phyloP scores from a whole-genome alignment of 1,139 yeast genomes.

The Neolecta irregularis region DNA sequence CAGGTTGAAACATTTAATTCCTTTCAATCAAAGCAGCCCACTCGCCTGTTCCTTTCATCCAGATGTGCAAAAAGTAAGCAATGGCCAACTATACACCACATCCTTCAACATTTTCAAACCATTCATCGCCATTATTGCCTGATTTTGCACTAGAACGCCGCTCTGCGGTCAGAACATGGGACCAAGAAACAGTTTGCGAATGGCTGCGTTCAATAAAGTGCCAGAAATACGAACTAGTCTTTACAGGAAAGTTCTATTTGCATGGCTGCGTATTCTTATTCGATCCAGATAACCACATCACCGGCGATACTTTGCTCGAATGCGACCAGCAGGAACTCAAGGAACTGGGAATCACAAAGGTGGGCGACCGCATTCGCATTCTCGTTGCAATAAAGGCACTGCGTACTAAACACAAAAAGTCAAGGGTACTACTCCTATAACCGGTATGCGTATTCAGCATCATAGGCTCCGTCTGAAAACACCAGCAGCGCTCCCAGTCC shows the following conservation, averaged over 20 bases:
- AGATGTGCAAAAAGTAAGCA: no score
- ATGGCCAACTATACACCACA: no score
- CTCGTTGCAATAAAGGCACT: constrained; percentile 34
- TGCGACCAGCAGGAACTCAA: constrained; percentile 53
- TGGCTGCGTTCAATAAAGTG: constrained; percentile 2
- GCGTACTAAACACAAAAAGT: no score
- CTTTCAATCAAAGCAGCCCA: no score
- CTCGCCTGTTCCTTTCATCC: no score
- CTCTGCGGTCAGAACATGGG: constrained; percentile 13
- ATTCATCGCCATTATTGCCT: no score
- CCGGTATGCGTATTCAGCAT: no score
- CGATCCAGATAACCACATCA: constrained; percentile 35
- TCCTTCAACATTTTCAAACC: no score
- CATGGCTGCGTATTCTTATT: not conserved
- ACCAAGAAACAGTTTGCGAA: constrained; percentile 2
- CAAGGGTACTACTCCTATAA: no score
- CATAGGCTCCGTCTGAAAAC: no score
- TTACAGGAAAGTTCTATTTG: not conserved
- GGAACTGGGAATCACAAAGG: constrained; percentile 57
- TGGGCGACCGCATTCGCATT: constrained; percentile 69
- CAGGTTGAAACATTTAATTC: no score
- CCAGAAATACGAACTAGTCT: not conserved
- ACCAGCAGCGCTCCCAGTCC: not conserved
- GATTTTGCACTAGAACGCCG: no score
- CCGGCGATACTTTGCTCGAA: constrained; percentile 44